These are phyloP conservation scores for Moricandia arvensis DNA, from an alignment of 345 rosid genomes.

Conservation along the genomic window DNA sequence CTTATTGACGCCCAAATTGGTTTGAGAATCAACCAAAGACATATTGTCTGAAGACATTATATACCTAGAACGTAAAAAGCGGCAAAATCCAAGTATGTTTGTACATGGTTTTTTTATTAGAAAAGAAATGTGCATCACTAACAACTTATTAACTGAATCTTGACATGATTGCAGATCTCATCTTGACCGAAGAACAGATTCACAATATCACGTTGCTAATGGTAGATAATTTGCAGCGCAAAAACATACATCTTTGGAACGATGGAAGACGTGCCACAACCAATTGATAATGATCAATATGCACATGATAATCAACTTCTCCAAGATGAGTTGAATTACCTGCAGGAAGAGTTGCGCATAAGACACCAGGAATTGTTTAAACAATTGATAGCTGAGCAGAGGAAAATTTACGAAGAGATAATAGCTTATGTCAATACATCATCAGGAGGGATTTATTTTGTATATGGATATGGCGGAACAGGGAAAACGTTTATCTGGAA, in stretches of 20 bases:
- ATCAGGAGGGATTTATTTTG: not conserved
- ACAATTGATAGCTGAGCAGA: not conserved
- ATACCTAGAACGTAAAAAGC: not conserved
- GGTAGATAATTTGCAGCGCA: not conserved
- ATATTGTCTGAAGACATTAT: not conserved
- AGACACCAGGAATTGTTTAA: not conserved
- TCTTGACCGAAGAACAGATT: not conserved
- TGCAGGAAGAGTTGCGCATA: not conserved
- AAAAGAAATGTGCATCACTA: too few species aligned
- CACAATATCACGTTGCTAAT: not conserved
- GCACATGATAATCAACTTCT: not conserved
- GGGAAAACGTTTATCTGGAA: not conserved
- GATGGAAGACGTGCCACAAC: not conserved
- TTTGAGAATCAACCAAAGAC: not conserved
- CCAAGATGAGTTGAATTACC: not conserved
- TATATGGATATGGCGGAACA: too few species aligned
- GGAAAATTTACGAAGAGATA: not conserved
- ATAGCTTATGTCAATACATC: not conserved
- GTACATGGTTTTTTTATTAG: not conserved
- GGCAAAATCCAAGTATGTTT: not conserved
- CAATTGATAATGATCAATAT: not conserved
- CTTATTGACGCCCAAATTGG: not conserved
- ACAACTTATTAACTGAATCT: too few species aligned
- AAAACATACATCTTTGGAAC: not conserved
- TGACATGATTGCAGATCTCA: not conserved